Conservation (phyloP, 1,284 basidiomycete species). For the Bjerkandera adusta region DNA sequence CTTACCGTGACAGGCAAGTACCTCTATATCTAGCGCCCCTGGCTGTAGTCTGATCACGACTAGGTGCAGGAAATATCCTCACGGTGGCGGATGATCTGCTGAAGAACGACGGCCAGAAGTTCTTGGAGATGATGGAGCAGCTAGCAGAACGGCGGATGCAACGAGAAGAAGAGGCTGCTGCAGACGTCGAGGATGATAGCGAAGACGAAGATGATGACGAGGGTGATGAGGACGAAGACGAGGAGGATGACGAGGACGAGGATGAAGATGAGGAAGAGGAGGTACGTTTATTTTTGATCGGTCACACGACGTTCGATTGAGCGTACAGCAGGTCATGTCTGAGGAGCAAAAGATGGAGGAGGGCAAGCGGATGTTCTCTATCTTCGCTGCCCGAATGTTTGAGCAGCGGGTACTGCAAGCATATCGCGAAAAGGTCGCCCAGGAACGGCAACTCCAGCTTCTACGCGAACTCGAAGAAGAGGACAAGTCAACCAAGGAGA, state of each 20-base stretch:
- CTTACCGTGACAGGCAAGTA: slow-evolving; percentile 34
- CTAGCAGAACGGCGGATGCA: slow-evolving; percentile 93
- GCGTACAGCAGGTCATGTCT: slow-evolving; percentile 56
- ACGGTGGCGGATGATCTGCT: slow-evolving; percentile 99
- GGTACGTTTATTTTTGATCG: slow-evolving; percentile 19
- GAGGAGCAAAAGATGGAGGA: slow-evolving; percentile 97
- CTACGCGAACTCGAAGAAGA: slow-evolving; percentile 59
- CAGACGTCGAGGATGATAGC: slow-evolving; percentile 55
- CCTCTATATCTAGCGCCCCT: slow-evolving; percentile 1
- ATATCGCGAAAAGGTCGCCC: slow-evolving; percentile 37
- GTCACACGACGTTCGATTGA: slow-evolving; percentile 15
- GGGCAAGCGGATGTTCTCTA: slow-evolving; percentile 98
- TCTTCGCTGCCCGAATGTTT: slow-evolving; percentile 99
- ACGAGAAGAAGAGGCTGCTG: slow-evolving; percentile 88
- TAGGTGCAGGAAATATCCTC: slow-evolving; percentile 80
- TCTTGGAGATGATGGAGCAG: slow-evolving; percentile 99
- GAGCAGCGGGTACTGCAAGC: slow-evolving; percentile 91
- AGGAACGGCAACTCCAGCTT: slow-evolving; percentile 51
- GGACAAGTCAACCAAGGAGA: slow-evolving; percentile 56
- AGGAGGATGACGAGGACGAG: slow-evolving; percentile 34
- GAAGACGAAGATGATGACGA: slow-evolving; percentile 37
- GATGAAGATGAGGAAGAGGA: slow-evolving; percentile 37
- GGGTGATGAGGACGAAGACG: slow-evolving; percentile 33
- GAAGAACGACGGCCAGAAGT: slow-evolving; percentile 98
- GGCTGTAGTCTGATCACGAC: slow-evolving; percentile 18